Conservation (phyloP, 495 filamentous ascomycete genomes). For the Cercophora newfieldiana region DNA sequence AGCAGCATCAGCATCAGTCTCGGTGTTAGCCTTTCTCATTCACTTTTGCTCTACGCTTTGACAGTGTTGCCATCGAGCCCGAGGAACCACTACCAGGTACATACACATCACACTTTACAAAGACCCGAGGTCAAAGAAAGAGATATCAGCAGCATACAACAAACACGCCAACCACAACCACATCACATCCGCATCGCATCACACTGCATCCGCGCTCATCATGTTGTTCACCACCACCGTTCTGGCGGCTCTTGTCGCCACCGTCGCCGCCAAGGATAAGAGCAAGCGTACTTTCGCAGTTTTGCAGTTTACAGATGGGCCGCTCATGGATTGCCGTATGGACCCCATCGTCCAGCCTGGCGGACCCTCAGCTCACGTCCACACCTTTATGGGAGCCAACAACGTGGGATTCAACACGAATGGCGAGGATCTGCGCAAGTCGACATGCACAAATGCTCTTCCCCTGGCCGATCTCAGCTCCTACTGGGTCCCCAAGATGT, state of each 20-base stretch:
- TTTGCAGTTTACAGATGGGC: conserved; percentile 42
- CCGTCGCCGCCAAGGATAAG: conserved; percentile 34
- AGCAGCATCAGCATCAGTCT: not conserved
- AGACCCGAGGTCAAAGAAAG: not conserved
- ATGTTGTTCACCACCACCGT: not conserved
- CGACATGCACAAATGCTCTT: conserved; percentile 66
- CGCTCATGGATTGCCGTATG: conserved; percentile 57
- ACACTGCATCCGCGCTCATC: not conserved
- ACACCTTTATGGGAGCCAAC: conserved; percentile 69
- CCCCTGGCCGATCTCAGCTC: conserved; percentile 68
- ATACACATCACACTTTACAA: not conserved
- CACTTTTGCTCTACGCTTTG: conserved; percentile 6
- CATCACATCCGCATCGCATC: not conserved
- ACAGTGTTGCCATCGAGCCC: conserved; percentile 10
- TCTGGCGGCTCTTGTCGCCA: conserved; percentile 20
- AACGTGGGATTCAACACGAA: conserved; percentile 65
- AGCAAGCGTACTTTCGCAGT: conserved; percentile 46
- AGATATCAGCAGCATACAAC: not conserved
- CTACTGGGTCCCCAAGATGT: conserved; percentile 76
- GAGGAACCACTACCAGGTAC: too few species aligned
- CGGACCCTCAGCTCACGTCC: conserved; percentile 58
- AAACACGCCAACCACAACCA: too few species aligned
- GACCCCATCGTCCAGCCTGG: conserved; percentile 69
- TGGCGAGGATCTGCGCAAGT: conserved; percentile 56
- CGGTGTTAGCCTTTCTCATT: not conserved